Base-by-base conservation (phyloP, 192 early-diverging fungal species). In the Coemansia sp. region DNA sequence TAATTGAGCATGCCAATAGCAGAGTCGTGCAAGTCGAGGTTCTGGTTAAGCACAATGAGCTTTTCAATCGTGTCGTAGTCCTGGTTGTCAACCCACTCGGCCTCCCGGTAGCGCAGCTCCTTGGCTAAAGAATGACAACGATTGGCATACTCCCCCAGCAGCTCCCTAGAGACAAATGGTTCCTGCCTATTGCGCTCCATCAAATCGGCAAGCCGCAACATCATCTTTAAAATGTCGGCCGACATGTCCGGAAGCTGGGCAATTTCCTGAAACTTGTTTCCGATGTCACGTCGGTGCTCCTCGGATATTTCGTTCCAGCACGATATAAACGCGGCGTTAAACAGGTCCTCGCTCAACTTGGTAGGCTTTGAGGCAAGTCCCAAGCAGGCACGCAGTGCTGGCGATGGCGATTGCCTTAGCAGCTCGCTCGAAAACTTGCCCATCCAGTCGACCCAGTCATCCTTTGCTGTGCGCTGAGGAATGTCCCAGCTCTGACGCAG, bases 141-240 rank as follows among this genome's bases (percentile, higher is more conserved):
- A 54, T 88, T 83, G 3, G 97, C 97, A 61, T 93, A 98, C 22
- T 84, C 80, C 11, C 92, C 94, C 19, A 99, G 78, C 3, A 89
- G 90, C 24, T 90, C 83, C 43, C 96, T 92, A 55, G 95, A 93
- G 59, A 98, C 98, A 1, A 95, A 94, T 9, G 97, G 80, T 8
- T 93, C 85, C 63, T 95, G 95, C 66, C 96, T 92, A 64, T 99
- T 94, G 56, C 94, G 93, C 80, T 99, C 97, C 97, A 99, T 99
- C 56, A 94, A 97, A 69, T 95, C 97, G 5, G 95, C 95, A 29
- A 99, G 84, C 50, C 95, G 94, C 34, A 99, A 83, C 18, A 99
- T 81, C 0, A 86, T 89, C 65, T 94, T 92, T 65, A 93, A 80
- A 37, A 98, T 91, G 60, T 99, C 94, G 0, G 93, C 86, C n/a